A percentile compares a stretch with the other conserved stretches of the same genome.
Conservation (phyloP, 257 asterid species). For the Dorcoceras hygrometricum region DNA sequence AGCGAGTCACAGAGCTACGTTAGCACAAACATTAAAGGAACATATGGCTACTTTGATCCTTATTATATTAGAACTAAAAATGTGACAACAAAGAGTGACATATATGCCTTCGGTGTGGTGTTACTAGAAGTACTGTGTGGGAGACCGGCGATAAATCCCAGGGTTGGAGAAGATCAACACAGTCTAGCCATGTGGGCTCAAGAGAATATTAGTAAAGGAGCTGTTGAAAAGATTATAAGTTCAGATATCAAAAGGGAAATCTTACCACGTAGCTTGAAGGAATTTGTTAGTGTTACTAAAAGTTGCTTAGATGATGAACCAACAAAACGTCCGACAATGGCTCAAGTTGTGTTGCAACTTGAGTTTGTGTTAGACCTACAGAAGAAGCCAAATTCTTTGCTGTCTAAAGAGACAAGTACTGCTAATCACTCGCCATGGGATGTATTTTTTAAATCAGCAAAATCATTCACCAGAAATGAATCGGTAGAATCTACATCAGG, state of each 20-base stretch:
- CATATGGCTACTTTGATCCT: slow-evolving; percentile 40
- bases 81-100: slow-evolving; percentile 32
- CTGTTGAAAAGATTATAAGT: slow-evolving; percentile 30
- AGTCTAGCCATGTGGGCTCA: slow-evolving; percentile 33
- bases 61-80: slow-evolving; percentile 30
- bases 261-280: slow-evolving; percentile 27
- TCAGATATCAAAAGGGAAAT: slow-evolving; percentile 24
- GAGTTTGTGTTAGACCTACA: slow-evolving; percentile 1
- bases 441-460: not conserved
- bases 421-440: slow-evolving; percentile 23
- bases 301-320: slow-evolving; percentile 37
- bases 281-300: slow-evolving; percentile 26
- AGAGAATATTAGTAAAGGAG: slow-evolving; percentile 31
- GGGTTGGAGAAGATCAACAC: slow-evolving; percentile 28
- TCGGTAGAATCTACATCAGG: not conserved
- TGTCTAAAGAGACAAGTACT: too few relatives aligned
- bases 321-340: slow-evolving; percentile 33
- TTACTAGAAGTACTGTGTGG: slow-evolving; percentile 21
- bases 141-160: slow-evolving; percentile 27
- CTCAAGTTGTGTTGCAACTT: slow-evolving; percentile 23
- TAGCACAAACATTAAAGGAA: not conserved
- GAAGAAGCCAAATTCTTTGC: not conserved
- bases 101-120: slow-evolving; percentile 22
- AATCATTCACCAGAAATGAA: not conserved
- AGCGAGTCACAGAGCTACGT: slow-evolving; percentile 26